Conservation (phyloP, 2,329 filamentous ascomycete genomes). For the Cladosporium oxysporum region DNA sequence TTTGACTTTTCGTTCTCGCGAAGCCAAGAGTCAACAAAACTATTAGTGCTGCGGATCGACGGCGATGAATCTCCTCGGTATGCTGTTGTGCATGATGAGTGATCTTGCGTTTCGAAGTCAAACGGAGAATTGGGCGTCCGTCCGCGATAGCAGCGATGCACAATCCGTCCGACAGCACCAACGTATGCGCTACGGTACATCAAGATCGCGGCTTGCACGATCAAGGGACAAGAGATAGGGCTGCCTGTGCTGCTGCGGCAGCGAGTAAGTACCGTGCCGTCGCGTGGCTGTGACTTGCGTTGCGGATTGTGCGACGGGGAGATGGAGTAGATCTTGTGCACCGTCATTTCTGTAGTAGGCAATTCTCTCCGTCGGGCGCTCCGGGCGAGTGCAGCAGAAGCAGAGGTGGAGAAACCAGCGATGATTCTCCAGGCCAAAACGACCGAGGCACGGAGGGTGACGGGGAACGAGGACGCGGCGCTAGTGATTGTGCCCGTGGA, state of each 20-base stretch:
- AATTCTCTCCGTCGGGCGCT: background rate
- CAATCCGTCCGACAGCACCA: background rate
- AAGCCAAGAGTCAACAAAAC: background rate
- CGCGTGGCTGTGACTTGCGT: slow-evolving; percentile 9
- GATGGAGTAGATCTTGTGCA: background rate
- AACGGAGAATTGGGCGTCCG: background rate
- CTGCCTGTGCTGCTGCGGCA: background rate
- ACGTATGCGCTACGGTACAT: background rate
- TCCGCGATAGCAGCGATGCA: background rate
- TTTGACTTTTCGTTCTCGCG: background rate
- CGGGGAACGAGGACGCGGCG: background rate
- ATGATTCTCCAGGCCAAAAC: background rate
- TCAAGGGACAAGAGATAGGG: slow-evolving; percentile 3
- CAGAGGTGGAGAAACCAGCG: background rate
- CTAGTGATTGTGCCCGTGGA: background rate
- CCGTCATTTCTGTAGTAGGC: background rate
- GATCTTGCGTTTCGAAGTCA: background rate
- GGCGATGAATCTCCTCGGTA: background rate
- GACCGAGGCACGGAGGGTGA: background rate
- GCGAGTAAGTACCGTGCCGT: slow-evolving; percentile 12
- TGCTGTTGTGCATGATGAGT: background rate
- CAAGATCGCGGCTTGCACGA: background rate
- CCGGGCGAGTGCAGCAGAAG: background rate
- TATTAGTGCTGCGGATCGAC: background rate
- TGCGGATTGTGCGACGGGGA: background rate